phyloP scores from a whole-genome alignment of 495 filamentous ascomycete species.

The Bombardia bombarda region DNA sequence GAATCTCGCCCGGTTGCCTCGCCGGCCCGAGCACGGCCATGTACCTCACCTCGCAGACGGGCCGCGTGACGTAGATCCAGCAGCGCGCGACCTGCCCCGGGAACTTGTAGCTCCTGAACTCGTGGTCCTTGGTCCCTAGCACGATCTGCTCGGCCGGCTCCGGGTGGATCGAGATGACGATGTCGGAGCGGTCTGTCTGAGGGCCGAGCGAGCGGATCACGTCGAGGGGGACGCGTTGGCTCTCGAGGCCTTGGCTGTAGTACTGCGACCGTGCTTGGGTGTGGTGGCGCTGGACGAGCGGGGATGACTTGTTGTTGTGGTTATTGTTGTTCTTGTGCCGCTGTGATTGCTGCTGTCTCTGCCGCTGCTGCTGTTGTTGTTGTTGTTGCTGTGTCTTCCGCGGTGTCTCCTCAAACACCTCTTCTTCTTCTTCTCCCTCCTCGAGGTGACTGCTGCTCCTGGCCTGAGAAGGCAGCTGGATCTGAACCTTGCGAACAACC shows the following conservation, averaged over 20 bases:
- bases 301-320: conserved; percentile 5
- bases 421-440: conserved; percentile 2
- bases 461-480: conserved; percentile 2
- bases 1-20: conserved; percentile 33
- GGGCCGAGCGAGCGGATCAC: conserved; percentile 35
- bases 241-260: conserved; percentile 35
- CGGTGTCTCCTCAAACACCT: conserved; percentile 19
- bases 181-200: conserved; percentile 37
- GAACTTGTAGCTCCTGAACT: conserved; percentile 36
- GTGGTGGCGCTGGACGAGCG: conserved; percentile 1
- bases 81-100: conserved; percentile 32
- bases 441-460: background rate
- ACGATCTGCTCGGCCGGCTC: conserved; percentile 32
- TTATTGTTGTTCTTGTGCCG: conserved; percentile 3
- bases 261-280: conserved; percentile 4
- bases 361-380: conserved; percentile 6
- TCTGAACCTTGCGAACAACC: conserved; percentile 2
- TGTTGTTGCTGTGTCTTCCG: conserved; percentile 8
- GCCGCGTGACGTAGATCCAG: conserved; percentile 39
- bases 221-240: conserved; percentile 41
- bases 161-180: conserved; percentile 35
- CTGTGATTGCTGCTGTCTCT: conserved; percentile 5
- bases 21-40: conserved; percentile 38
- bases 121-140: conserved; percentile 31
- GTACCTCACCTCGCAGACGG: conserved; percentile 34